phyloP scores from a whole-genome alignment of 805 yeast species.

The Candida railenensis region DNA sequence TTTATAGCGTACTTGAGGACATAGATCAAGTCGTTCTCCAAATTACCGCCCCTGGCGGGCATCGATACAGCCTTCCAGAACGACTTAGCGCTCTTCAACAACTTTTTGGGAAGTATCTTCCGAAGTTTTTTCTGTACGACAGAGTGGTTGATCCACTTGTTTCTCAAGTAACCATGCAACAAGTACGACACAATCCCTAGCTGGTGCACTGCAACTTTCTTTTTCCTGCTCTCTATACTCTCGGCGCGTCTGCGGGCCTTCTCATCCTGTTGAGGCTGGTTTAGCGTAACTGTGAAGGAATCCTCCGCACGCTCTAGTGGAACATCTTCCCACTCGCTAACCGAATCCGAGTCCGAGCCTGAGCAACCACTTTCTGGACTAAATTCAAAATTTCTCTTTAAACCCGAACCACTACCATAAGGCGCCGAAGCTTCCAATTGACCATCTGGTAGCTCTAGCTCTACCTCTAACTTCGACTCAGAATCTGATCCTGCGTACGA shows the following conservation, averaged over 20 bases:
- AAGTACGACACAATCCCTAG: slow-evolving; percentile 24
- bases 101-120: slow-evolving; percentile 22
- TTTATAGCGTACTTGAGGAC: slow-evolving; percentile 30
- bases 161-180: slow-evolving; percentile 19
- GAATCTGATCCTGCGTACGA: background rate
- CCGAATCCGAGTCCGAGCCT: slow-evolving; percentile 1
- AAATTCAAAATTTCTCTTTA: background rate
- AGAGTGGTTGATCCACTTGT: slow-evolving; percentile 17
- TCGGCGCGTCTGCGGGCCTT: background rate
- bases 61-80: slow-evolving; percentile 10
- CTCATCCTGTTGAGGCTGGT: background rate
- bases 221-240: slow-evolving; percentile 3
- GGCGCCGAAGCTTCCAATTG: slow-evolving; percentile 2
- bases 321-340: slow-evolving; percentile 20
- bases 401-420: background rate
- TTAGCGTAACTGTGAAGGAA: slow-evolving; percentile 4
- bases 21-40: slow-evolving; percentile 19
- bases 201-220: slow-evolving; percentile 15
- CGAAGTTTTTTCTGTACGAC: slow-evolving; percentile 19
- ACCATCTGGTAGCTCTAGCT: background rate
- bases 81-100: slow-evolving; percentile 16
- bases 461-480: background rate
- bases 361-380: background rate
- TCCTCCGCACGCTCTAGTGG: slow-evolving; percentile 4
- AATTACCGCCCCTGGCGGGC: background rate